phyloP scores from a whole-genome alignment of 2,329 filamentous ascomycete genomes.

The Aspergillus texensis region DNA sequence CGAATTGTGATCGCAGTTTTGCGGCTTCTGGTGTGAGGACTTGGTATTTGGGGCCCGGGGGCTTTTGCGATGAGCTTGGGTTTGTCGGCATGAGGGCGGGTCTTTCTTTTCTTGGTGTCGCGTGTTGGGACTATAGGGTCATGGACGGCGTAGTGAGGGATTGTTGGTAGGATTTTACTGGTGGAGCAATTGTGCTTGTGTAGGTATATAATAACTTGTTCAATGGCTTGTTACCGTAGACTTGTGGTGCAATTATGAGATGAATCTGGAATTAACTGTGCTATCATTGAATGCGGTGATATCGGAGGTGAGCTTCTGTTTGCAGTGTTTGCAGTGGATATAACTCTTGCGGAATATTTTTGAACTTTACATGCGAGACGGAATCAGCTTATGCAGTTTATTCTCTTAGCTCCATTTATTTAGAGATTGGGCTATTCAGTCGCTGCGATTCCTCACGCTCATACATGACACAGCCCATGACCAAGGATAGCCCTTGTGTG shows the following conservation, averaged over 20 bases:
- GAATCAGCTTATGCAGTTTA: too few relatives aligned
- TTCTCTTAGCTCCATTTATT: too few relatives aligned
- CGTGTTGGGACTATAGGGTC: not conserved
- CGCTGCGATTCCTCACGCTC: too few relatives aligned
- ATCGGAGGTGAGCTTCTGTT: constrained; percentile 14
- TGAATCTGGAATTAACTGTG: not conserved
- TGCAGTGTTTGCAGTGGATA: constrained; percentile 20
- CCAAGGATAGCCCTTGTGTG: too few relatives aligned
- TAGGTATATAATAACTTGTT: not conserved
- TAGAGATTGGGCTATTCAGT: too few relatives aligned
- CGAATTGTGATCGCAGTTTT: not conserved
- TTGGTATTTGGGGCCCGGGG: not conserved
- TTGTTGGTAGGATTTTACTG: not conserved
- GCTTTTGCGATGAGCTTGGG: not conserved
- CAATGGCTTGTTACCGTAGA: not conserved
- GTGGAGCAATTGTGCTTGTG: not conserved
- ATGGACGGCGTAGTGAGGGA: not conserved
- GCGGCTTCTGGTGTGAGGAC: not conserved
- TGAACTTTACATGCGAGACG: too few relatives aligned
- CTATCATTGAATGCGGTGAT: constrained; percentile 3
- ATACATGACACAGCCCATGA: too few relatives aligned
- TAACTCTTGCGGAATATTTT: too few relatives aligned
- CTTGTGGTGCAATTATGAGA: not conserved
- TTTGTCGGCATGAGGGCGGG: not conserved
- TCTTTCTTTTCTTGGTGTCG: not conserved